Evolutionary conservation across 1,284 basidiomycete species (phyloP), one percentile per base, ranked within the genome.

Genomic region (Kalmanozyma brasiliensis): DNA sequence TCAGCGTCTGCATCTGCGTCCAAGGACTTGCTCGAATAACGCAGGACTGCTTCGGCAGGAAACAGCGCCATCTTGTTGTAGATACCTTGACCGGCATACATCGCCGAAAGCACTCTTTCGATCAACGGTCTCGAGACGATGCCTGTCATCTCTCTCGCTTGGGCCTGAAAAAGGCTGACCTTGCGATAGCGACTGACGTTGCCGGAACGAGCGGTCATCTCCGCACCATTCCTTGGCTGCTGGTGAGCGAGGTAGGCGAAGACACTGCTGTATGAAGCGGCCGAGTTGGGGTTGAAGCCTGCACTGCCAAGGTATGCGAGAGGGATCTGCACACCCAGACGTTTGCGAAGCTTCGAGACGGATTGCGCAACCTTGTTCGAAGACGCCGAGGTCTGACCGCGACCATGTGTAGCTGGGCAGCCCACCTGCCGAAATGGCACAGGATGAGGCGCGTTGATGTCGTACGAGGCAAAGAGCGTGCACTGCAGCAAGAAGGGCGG

Each of bases 251-350:
- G 51, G 19, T 52, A 65, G 1, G 63, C 58, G 13, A 37, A 48
- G 1, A 52, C 14, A 13, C 46, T 32, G 8, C 13, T 32, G 11
- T 46, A 32, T 3, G 48, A 9, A 5, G 30, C 23, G 8, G 26
- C 17, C 16, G 42, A 35, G 17, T 23, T 35, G 1, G 55, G 49
- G 14, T 42, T 45, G 45, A 57, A 52, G 1, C 53, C 53, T 0
- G 49, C 49, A 8, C 46, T 42, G 17, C 53, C 63, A 0, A 71
- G 44, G 26, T 71, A 71, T 1, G 47, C 17, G 1, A 71, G 37
- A 4, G 68, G 68, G 6, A 71, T 49, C 32, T 71, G 62, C 0
- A 71, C 68, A 14, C 62, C 62, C 13, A 71, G 43, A 14, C 68
- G 48, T 40, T 61, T 65, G 17, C 49, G 49, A 3, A 61, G 42